phyloP scores from a whole-genome alignment of 805 yeast species.

The Kuraishia molischiana region DNA sequence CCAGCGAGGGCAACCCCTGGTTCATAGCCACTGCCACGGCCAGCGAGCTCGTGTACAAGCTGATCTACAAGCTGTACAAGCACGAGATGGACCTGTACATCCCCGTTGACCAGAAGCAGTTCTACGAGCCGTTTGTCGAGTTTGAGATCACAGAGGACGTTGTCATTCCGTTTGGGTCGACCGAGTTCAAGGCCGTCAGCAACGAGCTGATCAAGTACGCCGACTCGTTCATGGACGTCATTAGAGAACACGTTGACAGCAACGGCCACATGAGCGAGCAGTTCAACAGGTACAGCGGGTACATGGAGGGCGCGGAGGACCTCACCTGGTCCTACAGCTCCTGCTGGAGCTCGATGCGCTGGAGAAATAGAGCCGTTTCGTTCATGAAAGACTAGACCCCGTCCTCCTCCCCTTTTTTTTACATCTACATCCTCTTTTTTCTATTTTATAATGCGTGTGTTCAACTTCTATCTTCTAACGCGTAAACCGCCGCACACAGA shows the following conservation, averaged over 20 bases:
- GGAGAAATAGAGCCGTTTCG: conserved; percentile 39
- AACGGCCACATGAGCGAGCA: conserved; percentile 84
- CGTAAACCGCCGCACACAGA: no score
- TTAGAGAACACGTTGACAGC: conserved; percentile 48
- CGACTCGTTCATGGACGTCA: conserved; percentile 56
- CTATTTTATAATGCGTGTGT: not conserved
- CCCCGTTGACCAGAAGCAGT: conserved; percentile 11
- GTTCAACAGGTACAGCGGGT: conserved; percentile 73
- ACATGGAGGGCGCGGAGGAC: conserved; percentile 77
- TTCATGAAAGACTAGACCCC: conserved; percentile 10
- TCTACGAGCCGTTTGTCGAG: conserved; percentile 14
- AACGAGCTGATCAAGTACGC: conserved; percentile 40
- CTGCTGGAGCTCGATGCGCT: conserved; percentile 56
- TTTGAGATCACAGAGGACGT: conserved; percentile 10
- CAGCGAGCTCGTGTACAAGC: conserved; percentile 49
- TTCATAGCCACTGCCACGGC: conserved; percentile 70
- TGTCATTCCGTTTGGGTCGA: conserved; percentile 25
- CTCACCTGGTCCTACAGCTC: conserved; percentile 90
- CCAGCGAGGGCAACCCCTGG: conserved; percentile 89
- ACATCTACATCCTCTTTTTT: not conserved
- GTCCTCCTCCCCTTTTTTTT: not conserved
- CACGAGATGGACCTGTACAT: conserved; percentile 31
- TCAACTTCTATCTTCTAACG: no score
- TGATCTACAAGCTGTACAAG: conserved; percentile 33
- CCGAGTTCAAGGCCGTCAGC: conserved; percentile 36